These are phyloP conservation scores for Fusarium sp. DNA, from an alignment of 2,329 filamentous ascomycete species.

Conservation along the genomic window DNA sequence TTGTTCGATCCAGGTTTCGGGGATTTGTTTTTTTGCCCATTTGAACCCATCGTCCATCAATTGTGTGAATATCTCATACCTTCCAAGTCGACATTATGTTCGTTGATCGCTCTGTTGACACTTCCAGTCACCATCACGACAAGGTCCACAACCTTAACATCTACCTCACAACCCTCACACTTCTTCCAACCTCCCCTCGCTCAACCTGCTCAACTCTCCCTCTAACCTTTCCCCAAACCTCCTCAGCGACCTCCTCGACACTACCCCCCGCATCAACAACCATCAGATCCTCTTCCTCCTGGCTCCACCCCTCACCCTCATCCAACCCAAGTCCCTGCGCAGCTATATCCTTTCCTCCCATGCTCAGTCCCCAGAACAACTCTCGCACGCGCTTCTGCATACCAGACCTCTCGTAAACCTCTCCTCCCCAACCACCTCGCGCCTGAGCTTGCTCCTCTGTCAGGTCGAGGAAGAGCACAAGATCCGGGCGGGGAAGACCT, in stretches of 20 bases:
- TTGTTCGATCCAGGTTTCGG: conserved; percentile 23
- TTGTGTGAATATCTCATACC: too few species aligned
- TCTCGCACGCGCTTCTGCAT: conserved; percentile 86
- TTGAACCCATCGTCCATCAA: too few species aligned
- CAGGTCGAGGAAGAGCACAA: conserved; percentile 90
- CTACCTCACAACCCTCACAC: conserved; percentile 57
- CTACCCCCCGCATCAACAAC: conserved; percentile 68
- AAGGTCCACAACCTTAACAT: too few species aligned
- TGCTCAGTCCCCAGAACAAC: conserved; percentile 75
- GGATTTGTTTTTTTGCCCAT: conserved; percentile 6
- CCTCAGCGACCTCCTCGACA: conserved; percentile 70
- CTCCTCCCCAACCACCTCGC: conserved; percentile 89
- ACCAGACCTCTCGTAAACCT: conserved; percentile 88
- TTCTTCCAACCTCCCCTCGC: conserved; percentile 63
- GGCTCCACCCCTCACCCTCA: conserved; percentile 55
- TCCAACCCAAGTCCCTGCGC: conserved; percentile 45
- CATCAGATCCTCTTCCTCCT: conserved; percentile 68
- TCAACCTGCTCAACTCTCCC: conserved; percentile 65
- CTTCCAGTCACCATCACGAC: too few species aligned
- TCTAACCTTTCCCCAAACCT: conserved; percentile 68
- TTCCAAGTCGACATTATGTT: too few species aligned
- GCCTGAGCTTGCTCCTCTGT: conserved; percentile 78
- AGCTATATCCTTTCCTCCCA: conserved; percentile 60
- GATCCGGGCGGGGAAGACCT: conserved; percentile 88
- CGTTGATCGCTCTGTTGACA: too few species aligned